phyloP scores from a whole-genome alignment of 2,329 filamentous ascomycete species.

The Diplodia sapinea region DNA sequence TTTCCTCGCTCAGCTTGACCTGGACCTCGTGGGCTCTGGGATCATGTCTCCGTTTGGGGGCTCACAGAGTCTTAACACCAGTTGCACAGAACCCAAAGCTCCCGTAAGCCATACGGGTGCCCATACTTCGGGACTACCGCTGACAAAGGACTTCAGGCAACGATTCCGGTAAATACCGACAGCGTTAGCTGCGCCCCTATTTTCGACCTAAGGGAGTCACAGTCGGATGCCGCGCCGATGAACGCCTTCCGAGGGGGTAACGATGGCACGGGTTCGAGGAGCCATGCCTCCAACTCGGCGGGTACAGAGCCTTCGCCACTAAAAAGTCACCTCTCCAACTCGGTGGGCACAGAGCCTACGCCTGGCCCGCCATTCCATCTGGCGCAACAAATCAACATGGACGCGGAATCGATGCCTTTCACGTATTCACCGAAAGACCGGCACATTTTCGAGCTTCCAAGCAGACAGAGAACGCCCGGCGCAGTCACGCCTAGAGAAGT shows the following conservation, averaged over 20 bases:
- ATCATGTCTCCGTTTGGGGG: constrained; percentile 40
- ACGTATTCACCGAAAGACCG: constrained; percentile 12
- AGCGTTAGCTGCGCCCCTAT: constrained; percentile 42
- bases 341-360: constrained; percentile 12
- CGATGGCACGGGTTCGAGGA: constrained; percentile 10
- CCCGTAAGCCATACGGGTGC: not conserved
- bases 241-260: constrained; percentile 39
- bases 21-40: constrained; percentile 81
- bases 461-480: constrained; percentile 26
- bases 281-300: not conserved
- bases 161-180: constrained; percentile 39
- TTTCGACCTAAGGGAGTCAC: constrained; percentile 45
- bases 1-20: constrained; percentile 89
- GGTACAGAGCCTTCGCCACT: not conserved
- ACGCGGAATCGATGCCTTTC: constrained; percentile 17
- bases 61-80: not conserved
- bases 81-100: not conserved
- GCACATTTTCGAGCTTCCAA: constrained; percentile 17
- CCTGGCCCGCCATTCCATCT: constrained; percentile 29
- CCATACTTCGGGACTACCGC: too few relatives aligned
- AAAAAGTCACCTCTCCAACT: not conserved
- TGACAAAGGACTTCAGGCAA: not conserved
- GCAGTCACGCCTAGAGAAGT: not conserved
- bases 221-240: constrained; percentile 37
- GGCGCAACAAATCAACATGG: constrained; percentile 29